Evolutionary conservation across 2,329 filamentous ascomycete species (phyloP), one percentile per base, ranked within the genome.

Genomic region (Sodiomyces alkalinus): DNA sequence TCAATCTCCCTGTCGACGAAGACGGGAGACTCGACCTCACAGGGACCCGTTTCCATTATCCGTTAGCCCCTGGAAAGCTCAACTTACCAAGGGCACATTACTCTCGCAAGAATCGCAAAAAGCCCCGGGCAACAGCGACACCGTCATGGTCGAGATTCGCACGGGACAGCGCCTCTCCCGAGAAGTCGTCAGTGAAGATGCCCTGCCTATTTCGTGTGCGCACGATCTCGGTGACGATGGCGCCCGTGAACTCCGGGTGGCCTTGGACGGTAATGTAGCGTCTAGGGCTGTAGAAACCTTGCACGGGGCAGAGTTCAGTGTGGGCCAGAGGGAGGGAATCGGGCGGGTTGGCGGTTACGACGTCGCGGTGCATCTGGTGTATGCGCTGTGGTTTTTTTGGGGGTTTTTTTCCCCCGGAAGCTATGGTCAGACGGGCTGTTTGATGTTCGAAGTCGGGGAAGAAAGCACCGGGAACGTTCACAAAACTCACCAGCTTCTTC

Each of bases 301-400:
- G 83, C n/a, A 83, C 73, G 7, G 62, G 55, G 54, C 83, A 92
- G 25, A 62, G 53, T 4, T 64, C 61, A 2, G 78, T 79, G 22
- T 61, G 64, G 3, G 72, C 82, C 2, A 92, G 60, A 3, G 60
- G 52, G 31, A 75, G 60, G 3, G 76, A 66, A 30, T 64, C 68
- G 5, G 59, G 44, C 0, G 82, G 81, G 30, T 72, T 70, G 14
- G 61, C 52, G 40, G 64, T 66, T 5, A 87, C 77, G 20, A 78
- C 68, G 46, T 94, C 82, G 38, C 74, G 70, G 52, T 93, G 83
- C 80, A 92, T 87, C 51, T 92, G 81, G 48, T 86, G 77, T 35
- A 92, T 68, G 15, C 62, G 62, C n/a, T n/a, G n/a, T n/a, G n/a
- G n/a, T n/a, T n/a, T n/a, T n/a, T n/a, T n/a, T n/a, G n/a, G 74